Base-by-base conservation (phyloP, 495 filamentous ascomycete genomes). In the Acidomyces sp. region DNA sequence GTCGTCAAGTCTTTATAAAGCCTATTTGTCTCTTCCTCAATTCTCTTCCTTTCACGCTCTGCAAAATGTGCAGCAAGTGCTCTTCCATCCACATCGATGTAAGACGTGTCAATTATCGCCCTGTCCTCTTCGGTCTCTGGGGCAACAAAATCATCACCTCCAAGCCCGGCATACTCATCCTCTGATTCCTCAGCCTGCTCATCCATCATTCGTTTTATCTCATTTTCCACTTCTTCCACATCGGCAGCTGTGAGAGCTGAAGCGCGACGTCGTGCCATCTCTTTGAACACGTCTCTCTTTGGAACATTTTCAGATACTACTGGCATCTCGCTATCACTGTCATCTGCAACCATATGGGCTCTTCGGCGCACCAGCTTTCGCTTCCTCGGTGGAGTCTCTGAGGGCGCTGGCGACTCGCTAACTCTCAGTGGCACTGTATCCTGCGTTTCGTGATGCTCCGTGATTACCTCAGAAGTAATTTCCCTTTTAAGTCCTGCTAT, bases 151-250 rank as follows among this genome's bases (percentile, higher is more conserved):
- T 97, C 92, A 35, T 88, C 86, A 29, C 90, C 90, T 33, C 92
- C 92, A 28, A 96, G 66, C 2, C 92, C 92, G 23, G 87, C 90
- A 55, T 94, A 99, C 58, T 99, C 90, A 56, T 99, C 90, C 56
- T 96, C 92, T 0, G 92, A 96, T 64, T 99, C 90, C 51, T 90
- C 84, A 27, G 90, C 90, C 52, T 90, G 84, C 46, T 96, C 90
- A 45, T 96, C 72, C 13, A 99, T 65, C 66, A 93, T 84, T 11
- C 78, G 77, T 41, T 77, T 85, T 0, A 85, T 87, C 52, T 85
- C 81, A 60, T 83, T 92, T 55, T 79, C 90, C 52, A 78, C 83
- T 63, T 52, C 37, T 1, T 34, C 39, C 5, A 37, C 37, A 21
- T 52, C 48, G 13, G 37, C 43, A 6, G 31, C 44, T 1, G 43